Evolutionary conservation across 2,329 filamentous ascomycete species (phyloP).

Genomic region (Aureobasidium sp.): DNA sequence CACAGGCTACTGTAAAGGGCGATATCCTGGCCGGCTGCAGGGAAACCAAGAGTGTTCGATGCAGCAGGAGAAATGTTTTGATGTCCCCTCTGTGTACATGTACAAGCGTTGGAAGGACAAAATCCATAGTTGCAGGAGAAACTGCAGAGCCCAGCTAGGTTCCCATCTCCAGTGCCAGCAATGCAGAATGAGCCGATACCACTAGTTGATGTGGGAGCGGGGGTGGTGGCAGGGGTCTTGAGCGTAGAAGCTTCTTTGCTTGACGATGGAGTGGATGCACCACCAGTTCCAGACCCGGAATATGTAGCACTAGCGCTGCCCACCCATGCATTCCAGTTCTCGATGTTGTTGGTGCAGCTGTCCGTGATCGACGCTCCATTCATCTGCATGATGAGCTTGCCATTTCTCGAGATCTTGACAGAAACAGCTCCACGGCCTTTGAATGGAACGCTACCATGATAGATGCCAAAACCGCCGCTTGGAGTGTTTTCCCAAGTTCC

Average conservation of each 20-base stretch:
- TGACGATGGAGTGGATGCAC: background rate
- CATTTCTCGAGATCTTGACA: conserved; percentile 30
- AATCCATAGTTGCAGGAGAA: background rate
- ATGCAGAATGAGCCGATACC: background rate
- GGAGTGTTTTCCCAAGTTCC: conserved; percentile 19
- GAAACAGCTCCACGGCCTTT: conserved; percentile 35
- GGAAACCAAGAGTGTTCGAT: background rate
- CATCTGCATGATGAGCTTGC: conserved; percentile 22
- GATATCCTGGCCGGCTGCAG: background rate
- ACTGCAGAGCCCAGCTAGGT: background rate
- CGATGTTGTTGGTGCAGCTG: conserved; percentile 18
- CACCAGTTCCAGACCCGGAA: background rate
- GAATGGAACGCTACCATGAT: conserved; percentile 29
- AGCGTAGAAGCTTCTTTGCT: background rate
- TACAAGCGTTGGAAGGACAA: background rate
- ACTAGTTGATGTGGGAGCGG: background rate
- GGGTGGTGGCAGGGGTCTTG: background rate
- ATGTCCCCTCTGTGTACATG: background rate
- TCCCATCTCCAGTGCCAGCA: background rate
- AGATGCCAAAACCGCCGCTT: conserved; percentile 20
- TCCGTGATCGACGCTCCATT: conserved; percentile 35
- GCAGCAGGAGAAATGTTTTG: background rate
- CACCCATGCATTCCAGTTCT: conserved; percentile 24
- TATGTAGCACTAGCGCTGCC: background rate
- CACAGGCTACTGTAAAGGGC: background rate